phyloP scores from a whole-genome alignment of 2,329 filamentous ascomycete genomes.

The Fusarium circinatum region DNA sequence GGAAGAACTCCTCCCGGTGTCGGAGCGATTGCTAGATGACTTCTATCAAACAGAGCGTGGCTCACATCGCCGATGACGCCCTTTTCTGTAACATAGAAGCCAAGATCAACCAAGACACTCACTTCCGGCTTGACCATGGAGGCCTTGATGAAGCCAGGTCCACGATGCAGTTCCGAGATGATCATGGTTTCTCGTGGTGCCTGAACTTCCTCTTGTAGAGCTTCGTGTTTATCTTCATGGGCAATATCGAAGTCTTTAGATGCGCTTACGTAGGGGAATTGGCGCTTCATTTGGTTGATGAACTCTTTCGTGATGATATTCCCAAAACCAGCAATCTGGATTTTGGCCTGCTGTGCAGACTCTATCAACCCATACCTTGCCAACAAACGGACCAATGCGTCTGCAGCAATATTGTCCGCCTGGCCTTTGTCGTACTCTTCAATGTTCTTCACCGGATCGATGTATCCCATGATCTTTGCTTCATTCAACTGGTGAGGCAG shows the following conservation, averaged over 20 bases:
- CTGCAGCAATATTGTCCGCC: background rate
- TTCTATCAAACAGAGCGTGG: background rate
- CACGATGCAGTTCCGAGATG: background rate
- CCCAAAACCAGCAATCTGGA: background rate
- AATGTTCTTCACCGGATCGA: background rate
- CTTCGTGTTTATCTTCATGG: background rate
- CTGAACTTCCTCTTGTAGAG: fast-evolving
- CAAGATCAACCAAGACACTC: background rate
- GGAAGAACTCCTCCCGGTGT: background rate
- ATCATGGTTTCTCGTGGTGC: background rate
- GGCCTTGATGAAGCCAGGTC: background rate
- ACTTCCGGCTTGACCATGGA: background rate
- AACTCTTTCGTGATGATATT: background rate
- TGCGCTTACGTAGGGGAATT: background rate
- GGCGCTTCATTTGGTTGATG: background rate
- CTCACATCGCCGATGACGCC: background rate
- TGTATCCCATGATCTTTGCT: background rate
- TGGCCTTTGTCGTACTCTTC: background rate
- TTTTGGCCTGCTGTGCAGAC: background rate
- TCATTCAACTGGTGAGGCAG: background rate
- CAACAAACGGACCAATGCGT: background rate
- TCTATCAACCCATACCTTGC: background rate
- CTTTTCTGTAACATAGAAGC: background rate
- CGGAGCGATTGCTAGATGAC: background rate
- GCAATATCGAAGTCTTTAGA: background rate